Conservation (phyloP, 176 grass and related monocot genomes). For the Ananas comosus region DNA sequence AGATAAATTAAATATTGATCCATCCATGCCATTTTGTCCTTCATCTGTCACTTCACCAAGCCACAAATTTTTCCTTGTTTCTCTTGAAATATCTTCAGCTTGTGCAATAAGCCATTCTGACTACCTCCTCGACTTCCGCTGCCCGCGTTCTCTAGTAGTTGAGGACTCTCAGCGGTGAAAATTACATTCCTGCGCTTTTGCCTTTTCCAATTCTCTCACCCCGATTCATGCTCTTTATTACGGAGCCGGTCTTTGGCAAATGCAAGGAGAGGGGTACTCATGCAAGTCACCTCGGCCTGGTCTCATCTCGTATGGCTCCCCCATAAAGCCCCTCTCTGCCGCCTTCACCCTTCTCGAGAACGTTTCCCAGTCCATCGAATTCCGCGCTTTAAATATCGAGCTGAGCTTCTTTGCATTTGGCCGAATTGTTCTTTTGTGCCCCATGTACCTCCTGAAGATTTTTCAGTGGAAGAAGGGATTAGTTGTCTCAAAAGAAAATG, state of each 20-base stretch:
- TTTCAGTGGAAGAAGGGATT: not conserved
- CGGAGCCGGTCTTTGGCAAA: conserved; percentile 38
- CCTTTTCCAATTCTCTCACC: too few relatives aligned
- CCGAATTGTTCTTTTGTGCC: conserved; percentile 89
- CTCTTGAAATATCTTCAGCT: too few relatives aligned
- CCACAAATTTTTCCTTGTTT: too few relatives aligned
- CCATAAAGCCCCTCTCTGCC: conserved; percentile 61
- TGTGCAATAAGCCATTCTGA: too few relatives aligned
- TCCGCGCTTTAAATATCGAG: conserved; percentile 42
- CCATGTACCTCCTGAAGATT: conserved; percentile 74
- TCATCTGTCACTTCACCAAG: not conserved
- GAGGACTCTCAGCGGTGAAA: too few relatives aligned
- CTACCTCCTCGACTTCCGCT: too few relatives aligned
- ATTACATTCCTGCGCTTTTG: too few relatives aligned
- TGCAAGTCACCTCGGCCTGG: conserved; percentile 67
- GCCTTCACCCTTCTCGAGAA: conserved; percentile 58
- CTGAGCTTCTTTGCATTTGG: conserved; percentile 77
- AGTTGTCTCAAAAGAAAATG: not conserved
- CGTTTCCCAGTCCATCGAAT: conserved; percentile 49
- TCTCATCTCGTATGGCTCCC: conserved; percentile 68
- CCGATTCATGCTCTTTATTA: conserved; percentile 12
- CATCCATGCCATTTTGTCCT: not conserved
- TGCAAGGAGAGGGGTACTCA: conserved; percentile 80
- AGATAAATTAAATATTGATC: too few relatives aligned
- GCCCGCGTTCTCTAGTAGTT: too few relatives aligned